Conservation (phyloP, 2,329 filamentous ascomycete genomes). For the Penicillium freii region DNA sequence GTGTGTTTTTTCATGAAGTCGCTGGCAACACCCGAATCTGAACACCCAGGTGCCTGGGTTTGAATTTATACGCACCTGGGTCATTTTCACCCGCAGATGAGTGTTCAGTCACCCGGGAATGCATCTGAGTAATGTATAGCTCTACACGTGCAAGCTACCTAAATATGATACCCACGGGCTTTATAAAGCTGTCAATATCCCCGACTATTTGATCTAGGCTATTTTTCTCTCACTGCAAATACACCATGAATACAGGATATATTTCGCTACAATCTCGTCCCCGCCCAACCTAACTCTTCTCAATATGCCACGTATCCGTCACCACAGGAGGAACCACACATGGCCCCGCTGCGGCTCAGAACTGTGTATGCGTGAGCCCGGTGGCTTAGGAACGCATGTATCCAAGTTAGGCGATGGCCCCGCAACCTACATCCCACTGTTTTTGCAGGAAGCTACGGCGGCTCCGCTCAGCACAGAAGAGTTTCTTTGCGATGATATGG, state of each 20-base stretch:
- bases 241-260: slow-evolving; percentile 1
- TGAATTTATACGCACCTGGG: not conserved
- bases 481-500: slow-evolving; percentile 27
- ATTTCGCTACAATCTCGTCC: not conserved
- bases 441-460: slow-evolving; percentile 9
- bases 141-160: not conserved
- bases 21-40: not conserved
- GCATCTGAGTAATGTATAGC: not conserved
- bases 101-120: slow-evolving; percentile 18
- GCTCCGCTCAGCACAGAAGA: slow-evolving; percentile 24
- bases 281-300: not conserved
- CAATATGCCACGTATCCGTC: slow-evolving; percentile 28
- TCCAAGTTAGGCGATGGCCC: slow-evolving; percentile 5
- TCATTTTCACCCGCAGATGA: slow-evolving; percentile 18
- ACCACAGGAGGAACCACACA: slow-evolving; percentile 37
- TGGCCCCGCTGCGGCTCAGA: slow-evolving; percentile 37
- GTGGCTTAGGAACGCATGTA: slow-evolving; percentile 22
- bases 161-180: not conserved
- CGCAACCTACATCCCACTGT: slow-evolving; percentile 14
- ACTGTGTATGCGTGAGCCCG: slow-evolving; percentile 20
- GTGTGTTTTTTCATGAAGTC: not conserved
- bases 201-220: not conserved
- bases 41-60: not conserved
- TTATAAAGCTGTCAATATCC: slow-evolving; percentile 14
- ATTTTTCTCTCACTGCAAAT: not conserved